These are phyloP conservation scores for Saccharomycopsis phalli DNA, from an alignment of 1,139 yeast genomes.

Conservation along the genomic window DNA sequence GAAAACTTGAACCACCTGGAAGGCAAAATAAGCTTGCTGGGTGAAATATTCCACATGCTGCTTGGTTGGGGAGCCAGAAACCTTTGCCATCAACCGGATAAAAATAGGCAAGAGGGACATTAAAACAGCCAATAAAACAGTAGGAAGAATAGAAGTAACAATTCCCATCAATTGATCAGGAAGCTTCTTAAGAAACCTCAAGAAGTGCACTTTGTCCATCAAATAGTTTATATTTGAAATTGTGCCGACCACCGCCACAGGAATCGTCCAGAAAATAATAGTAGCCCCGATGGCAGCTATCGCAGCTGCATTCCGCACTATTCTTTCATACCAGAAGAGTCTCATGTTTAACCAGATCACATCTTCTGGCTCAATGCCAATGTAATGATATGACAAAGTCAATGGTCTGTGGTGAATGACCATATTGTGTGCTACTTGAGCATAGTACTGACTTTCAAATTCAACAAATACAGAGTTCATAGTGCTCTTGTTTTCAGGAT, in stretches of 20 bases:
- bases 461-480: slow-evolving; percentile 59
- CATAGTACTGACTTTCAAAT: slow-evolving; percentile 60
- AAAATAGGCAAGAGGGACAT: slow-evolving; percentile 76
- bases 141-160: slow-evolving; percentile 70
- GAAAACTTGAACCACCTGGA: slow-evolving; percentile 81
- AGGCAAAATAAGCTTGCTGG: slow-evolving; percentile 80
- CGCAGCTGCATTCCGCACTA: slow-evolving; percentile 42
- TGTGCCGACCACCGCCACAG: slow-evolving; percentile 76
- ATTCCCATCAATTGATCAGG: slow-evolving; percentile 53
- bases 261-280: slow-evolving; percentile 75
- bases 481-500: slow-evolving; percentile 31
- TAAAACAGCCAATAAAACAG: slow-evolving; percentile 54
- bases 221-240: slow-evolving; percentile 67
- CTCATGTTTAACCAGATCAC: slow-evolving; percentile 59
- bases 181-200: slow-evolving; percentile 54
- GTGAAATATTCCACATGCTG: slow-evolving; percentile 73
- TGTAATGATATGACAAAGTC: slow-evolving; percentile 34
- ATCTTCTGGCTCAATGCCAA: slow-evolving; percentile 57
- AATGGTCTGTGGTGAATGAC: slow-evolving; percentile 45
- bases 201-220: slow-evolving; percentile 48
- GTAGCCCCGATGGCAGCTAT: slow-evolving; percentile 44
- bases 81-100: slow-evolving; percentile 62
- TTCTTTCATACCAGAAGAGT: slow-evolving; percentile 49
- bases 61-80: slow-evolving; percentile 61
- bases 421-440: slow-evolving; percentile 63